Evolutionary conservation across 345 rosid species (phyloP), one percentile per base, ranked within the genome.

Genomic region (Clausena lansium): DNA sequence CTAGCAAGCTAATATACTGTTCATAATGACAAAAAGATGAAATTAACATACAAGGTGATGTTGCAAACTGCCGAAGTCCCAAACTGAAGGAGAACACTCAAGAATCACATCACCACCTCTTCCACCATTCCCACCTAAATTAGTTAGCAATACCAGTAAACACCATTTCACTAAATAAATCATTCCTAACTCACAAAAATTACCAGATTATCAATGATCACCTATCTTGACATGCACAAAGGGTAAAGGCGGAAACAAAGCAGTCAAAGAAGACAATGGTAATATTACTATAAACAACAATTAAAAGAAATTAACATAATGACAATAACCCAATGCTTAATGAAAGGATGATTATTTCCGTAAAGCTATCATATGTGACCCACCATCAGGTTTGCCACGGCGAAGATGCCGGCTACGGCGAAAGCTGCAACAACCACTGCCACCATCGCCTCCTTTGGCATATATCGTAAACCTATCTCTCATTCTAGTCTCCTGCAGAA

Each of bases 21-120:
- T 66, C 61, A 27, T 6, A 24, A 2, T 20, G 20, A 65, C 22
- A 25, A 1, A 73, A 73, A 59, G 39, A 61, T 45, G 78, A 67
- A 73, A 41, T 50, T 35, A 61, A 87, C 97, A 80, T 84, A 95
- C 99, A 61, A 88, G 81, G 68, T 93, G 99, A 88, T 90, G 91
- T 74, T 90, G 96, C 84, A 95, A 82, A 55, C 94, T 85, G n/a
- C 94, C 86, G 77, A 95, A 92, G 85, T 95, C 98, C 99, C 98
- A 93, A 77, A 95, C 86, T 38, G 93, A 74, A 35, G 88, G 87
- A 9, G 97, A 90, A 81, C 99, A 91, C 82, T 95, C 93, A 33
- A 95, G 74, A 33, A 93, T 90, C 86, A 95, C 98, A 85, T 95
- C 94, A 54, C 99, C 99, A 64, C 98, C 99, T 86, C 90, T 90